Base-by-base conservation (phyloP, 495 filamentous ascomycete genomes). In the Penicillium canariense region DNA sequence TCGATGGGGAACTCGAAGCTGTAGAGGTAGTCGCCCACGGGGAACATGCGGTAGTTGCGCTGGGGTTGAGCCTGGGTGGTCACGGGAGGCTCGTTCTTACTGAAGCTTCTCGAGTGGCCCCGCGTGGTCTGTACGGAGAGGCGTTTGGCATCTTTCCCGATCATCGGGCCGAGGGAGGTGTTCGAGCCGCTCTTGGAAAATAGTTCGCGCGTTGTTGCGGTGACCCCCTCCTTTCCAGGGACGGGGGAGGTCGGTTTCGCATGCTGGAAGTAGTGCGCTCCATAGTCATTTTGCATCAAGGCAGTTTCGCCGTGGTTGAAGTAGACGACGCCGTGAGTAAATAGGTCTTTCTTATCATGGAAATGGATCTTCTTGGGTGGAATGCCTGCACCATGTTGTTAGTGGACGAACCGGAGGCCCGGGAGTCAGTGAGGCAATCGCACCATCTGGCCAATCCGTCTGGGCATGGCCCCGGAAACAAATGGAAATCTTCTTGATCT, bases 381-480 rank as follows among this genome's bases (percentile, higher is more conserved):
- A 18, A 98, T 96, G 28, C 93, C 87, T 90, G 54, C 4, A 42
- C 43, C 5, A 15, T 22, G 25, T 12, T 32, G 54, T 70, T 25
- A 67, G 57, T 42, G 27, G 2, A 39, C 28, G 32, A 32, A 9
- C 20, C 17, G 3, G n/a, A 28, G n/a, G 2, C 17, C 18, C 6
- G 27, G 47, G 20, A 42, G 28, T 23, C 20, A n/a, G 15, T 11
- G 28, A 25, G 28, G 40, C 15, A 15, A 44, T 45, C 68, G 22
- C 72, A 89, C 87, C 94, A 77, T 98, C 94, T 18, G 95, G 94
- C 94, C 94, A 98, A 65, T 96, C 91, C 0, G 94, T 98, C 56
- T 87, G 84, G 2, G 91, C 87, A 65, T 86, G 87, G 15, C 93
- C 94, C 26, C 84, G 81, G 60, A 98, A 92, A 59, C 86, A 89